phyloP scores from a whole-genome alignment of 2,329 filamentous ascomycete genomes.

The Hypoxylon sp. region DNA sequence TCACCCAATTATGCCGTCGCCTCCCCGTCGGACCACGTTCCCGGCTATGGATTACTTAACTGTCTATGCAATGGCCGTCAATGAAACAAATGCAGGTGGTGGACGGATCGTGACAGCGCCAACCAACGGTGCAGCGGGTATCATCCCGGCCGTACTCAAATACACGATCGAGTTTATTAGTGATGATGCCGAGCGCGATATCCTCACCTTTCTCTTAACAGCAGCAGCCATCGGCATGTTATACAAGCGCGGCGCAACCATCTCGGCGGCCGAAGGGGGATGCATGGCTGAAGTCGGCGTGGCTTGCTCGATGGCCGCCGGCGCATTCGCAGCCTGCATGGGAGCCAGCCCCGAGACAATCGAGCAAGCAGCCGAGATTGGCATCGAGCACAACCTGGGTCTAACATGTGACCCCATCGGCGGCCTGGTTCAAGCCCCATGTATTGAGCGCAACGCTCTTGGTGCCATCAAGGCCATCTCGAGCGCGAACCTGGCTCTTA shows the following conservation, averaged over 20 bases:
- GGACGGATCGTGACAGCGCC: slow-evolving; percentile 66
- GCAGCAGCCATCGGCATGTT: slow-evolving; percentile 66
- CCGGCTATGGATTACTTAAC: slow-evolving; percentile 65
- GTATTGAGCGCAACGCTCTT: slow-evolving; percentile 65
- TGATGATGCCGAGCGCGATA: slow-evolving; percentile 63
- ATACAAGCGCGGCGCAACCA: slow-evolving; percentile 66
- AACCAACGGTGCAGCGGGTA: slow-evolving; percentile 65
- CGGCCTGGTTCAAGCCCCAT: slow-evolving; percentile 64
- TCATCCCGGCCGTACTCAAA: slow-evolving; percentile 65
- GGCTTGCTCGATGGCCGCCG: slow-evolving; percentile 65
- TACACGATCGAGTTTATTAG: slow-evolving; percentile 65
- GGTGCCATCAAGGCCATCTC: slow-evolving; percentile 66
- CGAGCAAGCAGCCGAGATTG: slow-evolving; percentile 66
- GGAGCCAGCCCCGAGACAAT: slow-evolving; percentile 64
- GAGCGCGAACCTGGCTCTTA: slow-evolving; percentile 64
- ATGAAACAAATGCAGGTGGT: slow-evolving; percentile 66
- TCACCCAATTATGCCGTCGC: slow-evolving; percentile 62
- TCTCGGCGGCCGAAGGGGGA: slow-evolving; percentile 65
- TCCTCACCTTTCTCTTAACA: slow-evolving; percentile 63
- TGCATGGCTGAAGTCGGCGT: slow-evolving; percentile 69
- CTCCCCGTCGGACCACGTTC: slow-evolving; percentile 61
- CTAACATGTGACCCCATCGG: slow-evolving; percentile 66
- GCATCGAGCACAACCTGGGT: slow-evolving; percentile 66
- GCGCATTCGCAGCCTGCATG: slow-evolving; percentile 65
- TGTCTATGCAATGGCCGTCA: slow-evolving; percentile 66